Evolutionary conservation across 352 stramenopile genomes (phyloP), one percentile per base, ranked within the genome.

Genomic region (Proteromonas lacertae): DNA sequence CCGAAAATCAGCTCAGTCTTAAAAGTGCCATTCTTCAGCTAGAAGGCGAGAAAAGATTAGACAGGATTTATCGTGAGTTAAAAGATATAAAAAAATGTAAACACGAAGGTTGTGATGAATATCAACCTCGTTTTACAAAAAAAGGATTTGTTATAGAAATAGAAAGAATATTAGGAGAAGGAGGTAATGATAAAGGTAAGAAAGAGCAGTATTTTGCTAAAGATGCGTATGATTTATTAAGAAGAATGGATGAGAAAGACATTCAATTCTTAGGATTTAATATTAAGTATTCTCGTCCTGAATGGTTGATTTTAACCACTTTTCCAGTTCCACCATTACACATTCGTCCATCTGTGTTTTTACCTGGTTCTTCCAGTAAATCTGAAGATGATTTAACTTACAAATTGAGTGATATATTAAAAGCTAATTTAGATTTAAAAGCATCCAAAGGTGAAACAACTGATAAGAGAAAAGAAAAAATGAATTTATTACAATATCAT

Each of bases 361-460:
- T n/a, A n/a, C 69, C 91, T 38, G 78, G 89, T 16, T 77, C 74
- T 28, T 49, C 48, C 23, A 75, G 76, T 51, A 60, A 66, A 21
- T 84, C 71, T 40, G 80, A 96, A 46, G 84, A 99, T 49, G 84
- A 99, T 49, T 58, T 99, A 24, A 99, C 84, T 17, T 78, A 93
- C 52, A 83, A 90, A 45, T 52, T 93, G 37, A 69, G 77, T 25
- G 92, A 90, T 32, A 92, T 96, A 44, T 70, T 96, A 35, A 96
- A 96, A 60, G 75, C 64, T 8, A 98, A 96, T 52, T 62, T 88
- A 50, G 75, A 69, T 20, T 47, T 95, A 36, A 59, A 90, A 34
- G 77, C 88, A 39, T 81, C 73, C 31, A 92, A 91, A 52, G 82
- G 81, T 23, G 77, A 93, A 50, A 63, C 67, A 14, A 70, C 71